Base-by-base conservation (phyloP, 768 basidiomycete species). In the Neoboletus brunneissimus region DNA sequence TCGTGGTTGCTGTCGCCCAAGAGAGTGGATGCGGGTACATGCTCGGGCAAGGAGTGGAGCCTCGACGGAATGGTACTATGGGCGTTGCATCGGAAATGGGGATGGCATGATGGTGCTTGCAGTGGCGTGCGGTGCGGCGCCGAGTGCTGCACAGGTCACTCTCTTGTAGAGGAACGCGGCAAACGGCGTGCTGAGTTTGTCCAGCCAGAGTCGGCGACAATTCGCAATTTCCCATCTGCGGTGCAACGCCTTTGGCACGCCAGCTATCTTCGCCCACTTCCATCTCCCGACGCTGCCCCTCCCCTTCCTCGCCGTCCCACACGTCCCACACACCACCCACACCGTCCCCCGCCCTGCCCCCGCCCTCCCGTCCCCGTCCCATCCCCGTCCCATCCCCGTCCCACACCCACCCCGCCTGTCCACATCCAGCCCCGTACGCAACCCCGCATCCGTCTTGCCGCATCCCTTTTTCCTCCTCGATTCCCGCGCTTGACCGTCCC, bases 141-240 rank as follows among this genome's bases (percentile, higher is more conserved):
- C 41, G 42, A 42, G 42, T 23, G n/a, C 2, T 13, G 10, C 27
- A 46, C 44, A 27, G 47, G n/a, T n/a, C n/a, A n/a, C n/a, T n/a
- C n/a, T n/a, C n/a, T n/a, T n/a, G n/a, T n/a, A n/a, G n/a, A 49
- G 52, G 41, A 51, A 45, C 56, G 38, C 65, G 65, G 67, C 64
- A 67, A 64, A 60, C 44, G 62, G 67, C 68, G 69, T 72, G 69
- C 68, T 67, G 64, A 67, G 70, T 70, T 71, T 67, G 54, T 51
- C 48, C 49, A 56, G 46, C 57, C 51, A 53, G 60, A 69, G 59
- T 56, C 59, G 59, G 48, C 53, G 48, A 37, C 56, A 47, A 45
- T 61, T 61, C 42, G 25, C n/a, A 58, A 57, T 57, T 75, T 75
- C 73, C 71, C 74, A 75, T 74, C 70, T 69, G 67, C 65, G 62